These are phyloP conservation scores for Starmerella bacillaris DNA, from an alignment of 805 yeast genomes.

Conservation along the genomic window DNA sequence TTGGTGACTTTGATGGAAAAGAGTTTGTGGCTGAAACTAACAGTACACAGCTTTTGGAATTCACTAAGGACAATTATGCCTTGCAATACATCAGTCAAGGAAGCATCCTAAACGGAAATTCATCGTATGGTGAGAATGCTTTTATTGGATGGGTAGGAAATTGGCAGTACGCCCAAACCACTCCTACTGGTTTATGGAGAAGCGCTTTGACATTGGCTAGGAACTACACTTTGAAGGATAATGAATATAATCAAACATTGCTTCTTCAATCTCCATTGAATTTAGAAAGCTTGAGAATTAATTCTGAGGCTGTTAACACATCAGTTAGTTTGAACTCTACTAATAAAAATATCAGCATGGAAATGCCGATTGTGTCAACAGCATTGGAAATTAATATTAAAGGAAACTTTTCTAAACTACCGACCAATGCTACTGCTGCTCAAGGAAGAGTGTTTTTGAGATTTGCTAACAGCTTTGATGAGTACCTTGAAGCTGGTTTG, in stretches of 20 bases:
- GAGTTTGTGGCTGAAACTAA: constrained; percentile 22
- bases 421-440: constrained; percentile 1
- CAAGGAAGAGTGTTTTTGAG: constrained; percentile 1
- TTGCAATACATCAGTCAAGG: constrained; percentile 23
- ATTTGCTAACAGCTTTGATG: constrained; percentile 6
- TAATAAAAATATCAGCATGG: neutral
- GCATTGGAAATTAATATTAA: constrained; percentile 6
- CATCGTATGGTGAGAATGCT: constrained; percentile 15
- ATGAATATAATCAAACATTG: constrained; percentile 3
- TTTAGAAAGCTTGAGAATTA: constrained; percentile 4
- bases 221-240: constrained; percentile 2
- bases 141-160: constrained; percentile 29
- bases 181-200: constrained; percentile 26
- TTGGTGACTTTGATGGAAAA: constrained; percentile 28
- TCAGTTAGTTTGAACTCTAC: neutral
- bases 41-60: constrained; percentile 22
- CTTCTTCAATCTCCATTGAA: constrained; percentile 9
- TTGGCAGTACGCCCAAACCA: constrained; percentile 27
- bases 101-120: constrained; percentile 18
- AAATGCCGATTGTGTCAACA: neutral
- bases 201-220: constrained; percentile 23
- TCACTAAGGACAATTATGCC: constrained; percentile 28
- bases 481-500: constrained; percentile 9
- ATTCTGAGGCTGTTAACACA: neutral
- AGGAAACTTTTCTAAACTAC: neutral